Evolutionary conservation across 2,329 filamentous ascomycete species (phyloP).

Genomic region (Fusarium nisikadoi): DNA sequence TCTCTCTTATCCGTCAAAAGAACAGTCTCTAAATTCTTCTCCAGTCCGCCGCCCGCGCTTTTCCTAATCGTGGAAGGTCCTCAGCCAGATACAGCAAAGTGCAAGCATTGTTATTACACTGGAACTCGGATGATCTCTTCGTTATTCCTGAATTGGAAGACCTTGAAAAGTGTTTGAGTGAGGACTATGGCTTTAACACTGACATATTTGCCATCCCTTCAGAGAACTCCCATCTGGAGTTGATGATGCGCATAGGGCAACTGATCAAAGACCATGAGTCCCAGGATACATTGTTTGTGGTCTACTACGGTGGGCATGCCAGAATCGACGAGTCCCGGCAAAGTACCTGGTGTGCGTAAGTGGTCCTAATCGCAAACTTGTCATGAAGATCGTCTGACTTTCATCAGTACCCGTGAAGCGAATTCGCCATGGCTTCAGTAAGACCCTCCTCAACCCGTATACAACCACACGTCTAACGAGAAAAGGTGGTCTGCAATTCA

Average conservation of each 20-base stretch:
- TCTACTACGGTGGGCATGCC: slow-evolving; percentile 70
- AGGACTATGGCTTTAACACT: slow-evolving; percentile 67
- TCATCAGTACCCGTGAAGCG: slow-evolving; percentile 57
- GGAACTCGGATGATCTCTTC: slow-evolving; percentile 68
- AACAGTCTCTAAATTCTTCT: slow-evolving; percentile 8
- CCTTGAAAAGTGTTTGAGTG: slow-evolving; percentile 63
- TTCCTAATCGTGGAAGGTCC: slow-evolving; percentile 64
- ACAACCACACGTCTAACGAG: slow-evolving; percentile 5
- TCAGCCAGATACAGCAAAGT: slow-evolving; percentile 67
- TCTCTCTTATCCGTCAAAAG: slow-evolving; percentile 20
- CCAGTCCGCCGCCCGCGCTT: slow-evolving; percentile 65
- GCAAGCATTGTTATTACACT: slow-evolving; percentile 65
- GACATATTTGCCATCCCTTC: slow-evolving; percentile 68
- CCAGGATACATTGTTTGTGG: slow-evolving; percentile 64
- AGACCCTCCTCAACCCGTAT: slow-evolving; percentile 38
- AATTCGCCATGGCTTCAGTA: slow-evolving; percentile 67
- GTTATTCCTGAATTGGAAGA: slow-evolving; percentile 68
- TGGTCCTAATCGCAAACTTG: slow-evolving; percentile 23
- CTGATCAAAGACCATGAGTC: slow-evolving; percentile 68
- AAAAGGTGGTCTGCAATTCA: slow-evolving; percentile 69
- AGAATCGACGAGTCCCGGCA: slow-evolving; percentile 69
- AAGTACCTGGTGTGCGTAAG: slow-evolving; percentile 70
- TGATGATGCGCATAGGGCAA: slow-evolving; percentile 66
- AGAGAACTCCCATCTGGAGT: slow-evolving; percentile 66
- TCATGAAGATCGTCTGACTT: slow-evolving; percentile 14